Evolutionary conservation across 1,284 basidiomycete species (phyloP), one percentile per base, ranked within the genome.

Genomic region (Ganoderma meredithae): DNA sequence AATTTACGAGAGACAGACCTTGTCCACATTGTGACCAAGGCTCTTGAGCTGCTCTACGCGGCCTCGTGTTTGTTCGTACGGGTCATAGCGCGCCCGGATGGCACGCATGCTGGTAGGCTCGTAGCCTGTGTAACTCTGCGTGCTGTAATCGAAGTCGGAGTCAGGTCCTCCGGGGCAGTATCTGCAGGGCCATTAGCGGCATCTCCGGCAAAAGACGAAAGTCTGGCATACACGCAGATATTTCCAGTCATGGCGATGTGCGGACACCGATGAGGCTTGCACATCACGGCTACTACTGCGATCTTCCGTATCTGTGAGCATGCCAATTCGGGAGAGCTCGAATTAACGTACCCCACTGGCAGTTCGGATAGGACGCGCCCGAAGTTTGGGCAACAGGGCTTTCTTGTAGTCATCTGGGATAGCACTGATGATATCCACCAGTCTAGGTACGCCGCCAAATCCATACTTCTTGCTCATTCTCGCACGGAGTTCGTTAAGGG

Each of bases 171-270:
- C 98, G 15, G 98, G 98, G 78, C 98, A 99, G 81, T 99, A 99
- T n/a, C 95, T 96, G 69, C 9, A 55, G 40, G 31, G 41, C 33
- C 12, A 41, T 69, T 25, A 58, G 66, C 58, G 39, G 49, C 53
- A 33, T 17, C 27, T 40, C 52, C 39, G 33, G 31, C 17, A 60
- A n/a, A 17, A 40, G 22, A 36, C 12, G 43, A 17, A 69, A 61
- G 27, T 9, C 82, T 90, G 27, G 60, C 67, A 73, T 76, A 96
- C 90, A 99, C 97, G 82, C 98, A 99, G 63, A 99, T 99, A 78
- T 99, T 99, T n/a, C 98, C 98, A 0, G 98, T 99, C 93, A 99
- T 97, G 7, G 98, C 98, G 69, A 99, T 99, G 82, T 99, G 98
- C 6, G 98, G 98, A 84, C 98, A 99, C 62, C 98, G 89, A 85